Evolutionary conservation across 768 basidiomycete genomes (phyloP), one percentile per base, ranked within the genome.

Genomic region (Phlebiopsis flavidoalba): DNA sequence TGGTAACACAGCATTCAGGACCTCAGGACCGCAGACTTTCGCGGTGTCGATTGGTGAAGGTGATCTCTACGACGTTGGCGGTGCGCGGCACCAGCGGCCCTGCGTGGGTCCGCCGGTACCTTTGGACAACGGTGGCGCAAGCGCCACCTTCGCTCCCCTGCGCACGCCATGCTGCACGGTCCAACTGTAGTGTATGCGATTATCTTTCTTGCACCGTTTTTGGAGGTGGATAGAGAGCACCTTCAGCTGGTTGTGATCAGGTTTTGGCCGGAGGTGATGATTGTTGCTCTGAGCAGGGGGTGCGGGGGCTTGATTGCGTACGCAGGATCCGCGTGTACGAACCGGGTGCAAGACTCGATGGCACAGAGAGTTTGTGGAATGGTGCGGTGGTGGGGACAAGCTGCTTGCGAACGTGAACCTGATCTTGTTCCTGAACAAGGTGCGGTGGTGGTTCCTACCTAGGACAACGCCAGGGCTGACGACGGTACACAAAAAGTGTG

Each of bases 91-190:
- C 69, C 90, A 92, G 72, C 83, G 92, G 57, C 86, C 89, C 62
- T n/a, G 89, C 90, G 1, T 94, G 91, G 91, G 89, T n/a, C n/a
- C 89, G 12, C 91, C 92, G n/a, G 5, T 94, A 91, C 73, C 93
- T 94, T 64, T n/a, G n/a, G 88, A 92, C 66, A 87, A 91, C 70
- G 88, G 90, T 91, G 65, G n/a, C 67, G 80, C 75, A 10, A n/a
- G n/a, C n/a, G n/a, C 24, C 59, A 26, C 58, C 19, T 45, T 17
- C 26, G 21, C 26, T 40, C 43, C 21, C 56, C 26, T 15, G 31
- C 5, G 22, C n/a, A n/a, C 17, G 52, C 33, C n/a, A 3, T 17
- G 15, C 52, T 36, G 33, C n/a, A 53, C 52, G 52, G 49, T n/a
- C 22, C 8, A 17, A n/a, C n/a, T 12, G 54, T 37, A 93, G 91